Evolutionary conservation across 2,329 filamentous ascomycete species (phyloP).

Genomic region (Beauveria sp.): DNA sequence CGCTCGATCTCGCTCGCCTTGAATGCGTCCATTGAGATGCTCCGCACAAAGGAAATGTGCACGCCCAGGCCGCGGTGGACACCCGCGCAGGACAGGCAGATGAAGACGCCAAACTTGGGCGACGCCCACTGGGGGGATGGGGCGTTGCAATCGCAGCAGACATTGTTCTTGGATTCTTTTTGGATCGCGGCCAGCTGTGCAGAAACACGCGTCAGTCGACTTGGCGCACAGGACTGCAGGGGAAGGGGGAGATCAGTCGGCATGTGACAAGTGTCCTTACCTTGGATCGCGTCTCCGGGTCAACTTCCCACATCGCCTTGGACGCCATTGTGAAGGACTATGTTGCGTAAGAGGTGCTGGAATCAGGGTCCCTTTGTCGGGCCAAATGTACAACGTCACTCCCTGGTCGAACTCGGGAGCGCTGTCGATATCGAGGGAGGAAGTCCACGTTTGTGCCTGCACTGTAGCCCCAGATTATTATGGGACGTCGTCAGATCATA

Average conservation of each 20-base stretch:
- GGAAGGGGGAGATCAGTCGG: not conserved
- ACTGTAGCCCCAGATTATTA: constrained; percentile 8
- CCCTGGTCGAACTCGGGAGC: not conserved
- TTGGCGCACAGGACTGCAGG: not conserved
- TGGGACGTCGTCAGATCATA: constrained; percentile 4
- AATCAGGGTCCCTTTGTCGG: not conserved
- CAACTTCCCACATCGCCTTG: constrained; percentile 96
- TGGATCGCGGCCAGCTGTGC: constrained; percentile 78
- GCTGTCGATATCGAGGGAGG: constrained; percentile 7
- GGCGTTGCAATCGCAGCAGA: constrained; percentile 91
- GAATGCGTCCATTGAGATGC: constrained; percentile 98
- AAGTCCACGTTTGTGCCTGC: not conserved
- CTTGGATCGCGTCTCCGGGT: constrained; percentile 94
- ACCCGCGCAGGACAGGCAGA: constrained; percentile 92
- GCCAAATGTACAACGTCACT: not conserved
- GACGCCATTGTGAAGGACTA: constrained; percentile 42
- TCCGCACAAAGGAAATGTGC: constrained; percentile 96
- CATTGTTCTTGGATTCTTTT: constrained; percentile 79
- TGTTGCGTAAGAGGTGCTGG: not conserved
- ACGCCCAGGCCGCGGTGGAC: constrained; percentile 92
- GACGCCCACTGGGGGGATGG: constrained; percentile 97
- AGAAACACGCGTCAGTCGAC: constrained; percentile 13
- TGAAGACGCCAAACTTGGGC: constrained; percentile 97
- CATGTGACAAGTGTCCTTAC: constrained; percentile 36
- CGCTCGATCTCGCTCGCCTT: constrained; percentile 86